phyloP scores from a whole-genome alignment of 164 flowering plant species.

The Nymphaea colorata region DNA sequence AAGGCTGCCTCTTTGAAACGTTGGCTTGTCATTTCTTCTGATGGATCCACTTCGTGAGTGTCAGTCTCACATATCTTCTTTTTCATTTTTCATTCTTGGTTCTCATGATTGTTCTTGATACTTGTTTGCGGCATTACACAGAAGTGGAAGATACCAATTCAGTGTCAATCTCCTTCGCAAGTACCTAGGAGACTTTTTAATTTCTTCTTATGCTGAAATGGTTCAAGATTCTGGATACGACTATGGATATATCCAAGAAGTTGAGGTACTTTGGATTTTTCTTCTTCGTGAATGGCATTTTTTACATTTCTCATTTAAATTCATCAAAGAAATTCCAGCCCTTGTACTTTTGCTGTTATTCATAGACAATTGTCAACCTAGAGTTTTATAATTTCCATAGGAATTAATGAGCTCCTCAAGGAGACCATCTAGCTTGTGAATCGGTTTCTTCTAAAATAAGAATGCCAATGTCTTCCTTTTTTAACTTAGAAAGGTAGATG shows the following conservation, averaged over 20 bases:
- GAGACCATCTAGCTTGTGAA: no score
- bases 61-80: neutral
- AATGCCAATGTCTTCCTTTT: no score
- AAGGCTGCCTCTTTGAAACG: constrained; percentile 64
- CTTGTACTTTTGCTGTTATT: no score
- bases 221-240: constrained; percentile 70
- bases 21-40: constrained; percentile 75
- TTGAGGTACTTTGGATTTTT: constrained; percentile 45
- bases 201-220: constrained; percentile 66
- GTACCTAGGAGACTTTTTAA: constrained; percentile 82
- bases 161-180: constrained; percentile 61
- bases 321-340: no score
- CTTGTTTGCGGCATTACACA: constrained; percentile 5
- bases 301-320: no score
- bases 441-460: no score
- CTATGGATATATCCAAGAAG: constrained; percentile 55
- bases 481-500: no score
- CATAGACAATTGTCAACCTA: no score
- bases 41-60: constrained; percentile 62
- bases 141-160: constrained; percentile 54
- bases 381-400: no score
- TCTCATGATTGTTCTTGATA: no score
- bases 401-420: no score
- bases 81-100: neutral
- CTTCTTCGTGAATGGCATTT: no score